phyloP scores from a whole-genome alignment of 2,329 filamentous ascomycete genomes.

The Talaromyces sp. region DNA sequence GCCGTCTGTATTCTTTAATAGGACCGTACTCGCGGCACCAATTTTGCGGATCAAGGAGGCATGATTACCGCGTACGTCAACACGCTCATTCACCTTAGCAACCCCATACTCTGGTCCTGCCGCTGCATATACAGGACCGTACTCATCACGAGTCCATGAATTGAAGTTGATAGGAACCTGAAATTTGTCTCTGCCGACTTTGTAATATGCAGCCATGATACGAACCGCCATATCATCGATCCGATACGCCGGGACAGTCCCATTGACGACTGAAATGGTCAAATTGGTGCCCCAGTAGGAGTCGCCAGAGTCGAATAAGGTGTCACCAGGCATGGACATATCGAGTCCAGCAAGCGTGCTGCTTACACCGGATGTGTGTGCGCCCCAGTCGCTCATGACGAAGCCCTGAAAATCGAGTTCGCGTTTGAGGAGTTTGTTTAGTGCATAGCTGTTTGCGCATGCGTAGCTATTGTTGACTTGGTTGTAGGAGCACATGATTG shows the following conservation, averaged over 20 bases:
- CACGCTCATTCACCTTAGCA: conserved; percentile 70
- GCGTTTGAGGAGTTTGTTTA: conserved; percentile 65
- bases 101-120: conserved; percentile 61
- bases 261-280: conserved; percentile 83
- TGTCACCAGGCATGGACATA: conserved; percentile 85
- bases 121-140: conserved; percentile 64
- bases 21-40: conserved; percentile 76
- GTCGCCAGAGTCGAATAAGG: conserved; percentile 67
- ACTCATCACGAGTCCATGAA: conserved; percentile 79
- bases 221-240: conserved; percentile 89
- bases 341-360: conserved; percentile 69
- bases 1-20: conserved; percentile 72
- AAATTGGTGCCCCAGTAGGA: conserved; percentile 85
- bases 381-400: conserved; percentile 71
- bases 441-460: conserved; percentile 61
- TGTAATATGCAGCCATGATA: conserved; percentile 67
- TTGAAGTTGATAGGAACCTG: conserved; percentile 73
- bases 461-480: conserved; percentile 67
- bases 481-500: conserved; percentile 74
- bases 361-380: conserved; percentile 68
- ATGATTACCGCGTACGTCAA: conserved; percentile 78
- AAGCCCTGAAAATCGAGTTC: conserved; percentile 74
- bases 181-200: conserved; percentile 56
- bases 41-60: conserved; percentile 69
- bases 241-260: conserved; percentile 81